Base-by-base conservation (phyloP, 2,329 filamentous ascomycete species). In the Ceratocystis diversiconidia region DNA sequence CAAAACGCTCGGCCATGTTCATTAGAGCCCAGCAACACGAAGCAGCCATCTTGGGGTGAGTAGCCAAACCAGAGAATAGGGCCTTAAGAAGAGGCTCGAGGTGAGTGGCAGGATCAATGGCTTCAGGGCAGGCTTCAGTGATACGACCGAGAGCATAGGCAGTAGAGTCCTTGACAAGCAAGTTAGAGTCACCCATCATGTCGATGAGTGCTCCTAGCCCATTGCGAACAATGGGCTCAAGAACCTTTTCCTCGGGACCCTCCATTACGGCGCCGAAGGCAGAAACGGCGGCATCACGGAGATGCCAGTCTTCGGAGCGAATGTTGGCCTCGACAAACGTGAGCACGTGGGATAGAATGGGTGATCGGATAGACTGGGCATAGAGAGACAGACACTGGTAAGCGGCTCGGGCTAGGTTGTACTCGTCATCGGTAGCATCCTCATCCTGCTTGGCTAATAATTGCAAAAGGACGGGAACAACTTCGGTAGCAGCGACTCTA, bases 21-120 rank as follows among this genome's bases (percentile, higher is more conserved):
- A 99, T 97, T 70, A 99, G 79, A 41, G 94, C 92, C 94, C 95
- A 96, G 79, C 94, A 99, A 85, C 94, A 97, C 36, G 94, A 99
- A 65, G 90, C 86, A 41, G 92, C 94, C 86, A 99, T 99, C 83
- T 95, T 96, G 68, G 91, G 88, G 74, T 88, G 94, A 78, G 89
- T 92, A 67, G 90, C 85, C 67, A 99, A 82, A 62, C 92, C 94
- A 70, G 86, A 85, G 79, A 99, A 99, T 8, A 99, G 83, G 50
- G 92, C 89, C 66, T 85, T 84, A 72, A 99, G 92, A 69, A 99
- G 80, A 22, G 88, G 85, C 69, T 91, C 88, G 4, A 99, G 83
- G 73, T 96, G 90, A 69, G 86, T 80, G 70, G 83, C 79, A 50
- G 90, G 88, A 74, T 99, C 92, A 72, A 99, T 95, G 57, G 92